Conservation (phyloP, 2,329 filamentous ascomycete genomes). For the Penicillium sclerotigenum region DNA sequence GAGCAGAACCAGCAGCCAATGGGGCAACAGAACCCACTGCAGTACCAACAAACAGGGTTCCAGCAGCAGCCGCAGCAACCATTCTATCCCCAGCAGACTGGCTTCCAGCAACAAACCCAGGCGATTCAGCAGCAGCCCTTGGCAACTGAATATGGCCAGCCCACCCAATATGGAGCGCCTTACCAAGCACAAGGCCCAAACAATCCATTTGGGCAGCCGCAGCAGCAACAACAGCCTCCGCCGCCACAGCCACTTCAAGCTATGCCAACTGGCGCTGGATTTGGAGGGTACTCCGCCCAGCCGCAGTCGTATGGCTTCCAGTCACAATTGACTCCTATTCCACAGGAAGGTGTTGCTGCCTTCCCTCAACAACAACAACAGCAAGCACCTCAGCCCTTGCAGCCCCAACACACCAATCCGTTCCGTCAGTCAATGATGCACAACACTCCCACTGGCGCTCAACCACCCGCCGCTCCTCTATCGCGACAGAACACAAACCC, state of each 20-base stretch:
- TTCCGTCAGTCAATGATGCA: conserved; percentile 86
- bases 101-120: conserved; percentile 30
- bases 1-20: conserved; percentile 80
- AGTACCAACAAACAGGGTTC: conserved; percentile 38
- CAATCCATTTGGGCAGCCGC: conserved; percentile 38
- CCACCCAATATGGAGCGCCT: conserved; percentile 20
- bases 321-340: conserved; percentile 45
- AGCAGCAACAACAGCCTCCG: conserved; percentile 25
- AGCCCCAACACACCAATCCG: conserved; percentile 69
- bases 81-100: conserved; percentile 38
- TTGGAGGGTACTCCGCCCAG: conserved; percentile 74
- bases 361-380: conserved; percentile 43
- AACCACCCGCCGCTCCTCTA: conserved; percentile 46
- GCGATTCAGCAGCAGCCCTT: conserved; percentile 38
- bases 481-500: conserved; percentile 76
- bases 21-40: conserved; percentile 44
- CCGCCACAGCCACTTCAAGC: conserved; percentile 53
- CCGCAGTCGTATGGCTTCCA: conserved; percentile 57
- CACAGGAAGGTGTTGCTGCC: conserved; percentile 48
- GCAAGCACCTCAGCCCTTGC: conserved; percentile 35
- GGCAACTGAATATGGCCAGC: conserved; percentile 25
- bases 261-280: conserved; percentile 71
- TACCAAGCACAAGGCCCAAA: conserved; percentile 28
- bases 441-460: conserved; percentile 49
- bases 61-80: conserved; percentile 38